Conservation (phyloP, 2,329 filamentous ascomycete genomes). For the Aspergillus sp. region DNA sequence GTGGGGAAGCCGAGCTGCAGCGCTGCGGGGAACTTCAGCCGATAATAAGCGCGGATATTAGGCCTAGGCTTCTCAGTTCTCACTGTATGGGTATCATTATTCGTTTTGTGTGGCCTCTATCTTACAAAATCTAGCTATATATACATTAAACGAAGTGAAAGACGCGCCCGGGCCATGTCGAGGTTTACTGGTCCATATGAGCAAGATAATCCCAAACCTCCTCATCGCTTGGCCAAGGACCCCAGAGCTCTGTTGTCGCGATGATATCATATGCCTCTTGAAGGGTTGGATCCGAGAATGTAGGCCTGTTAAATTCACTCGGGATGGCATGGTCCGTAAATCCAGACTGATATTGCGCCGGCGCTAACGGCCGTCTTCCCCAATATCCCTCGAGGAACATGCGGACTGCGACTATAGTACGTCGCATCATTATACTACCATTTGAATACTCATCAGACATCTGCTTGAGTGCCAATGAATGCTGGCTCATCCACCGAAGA, state of each 20-base stretch:
- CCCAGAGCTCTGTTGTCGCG: slow-evolving; percentile 34
- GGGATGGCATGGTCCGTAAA: neutral
- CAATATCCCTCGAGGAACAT: slow-evolving; percentile 41
- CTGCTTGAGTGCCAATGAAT: slow-evolving; percentile 32
- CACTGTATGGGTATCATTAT: slow-evolving; percentile 16
- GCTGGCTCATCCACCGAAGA: slow-evolving; percentile 43
- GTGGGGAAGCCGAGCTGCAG: slow-evolving; percentile 11
- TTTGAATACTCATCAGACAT: slow-evolving; percentile 37
- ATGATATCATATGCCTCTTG: slow-evolving; percentile 40
- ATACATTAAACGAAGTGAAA: slow-evolving; percentile 19
- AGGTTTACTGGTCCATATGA: slow-evolving; percentile 3
- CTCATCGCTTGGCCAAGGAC: slow-evolving; percentile 42
- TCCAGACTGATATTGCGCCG: neutral
- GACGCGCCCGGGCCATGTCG: neutral
- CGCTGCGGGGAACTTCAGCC: slow-evolving; percentile 11
- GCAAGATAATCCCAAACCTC: slow-evolving; percentile 39
- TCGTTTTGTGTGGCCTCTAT: slow-evolving; percentile 11
- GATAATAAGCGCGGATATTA: neutral
- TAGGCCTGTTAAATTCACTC: slow-evolving; percentile 9
- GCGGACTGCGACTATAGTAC: slow-evolving; percentile 40
- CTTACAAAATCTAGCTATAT: slow-evolving; percentile 16
- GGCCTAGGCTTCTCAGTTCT: neutral
- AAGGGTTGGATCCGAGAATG: slow-evolving; percentile 28
- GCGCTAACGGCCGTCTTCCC: slow-evolving; percentile 12
- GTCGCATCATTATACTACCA: slow-evolving; percentile 39